Conservation (phyloP, 352 stramenopile species). For the Globisporangium radiosum region DNA sequence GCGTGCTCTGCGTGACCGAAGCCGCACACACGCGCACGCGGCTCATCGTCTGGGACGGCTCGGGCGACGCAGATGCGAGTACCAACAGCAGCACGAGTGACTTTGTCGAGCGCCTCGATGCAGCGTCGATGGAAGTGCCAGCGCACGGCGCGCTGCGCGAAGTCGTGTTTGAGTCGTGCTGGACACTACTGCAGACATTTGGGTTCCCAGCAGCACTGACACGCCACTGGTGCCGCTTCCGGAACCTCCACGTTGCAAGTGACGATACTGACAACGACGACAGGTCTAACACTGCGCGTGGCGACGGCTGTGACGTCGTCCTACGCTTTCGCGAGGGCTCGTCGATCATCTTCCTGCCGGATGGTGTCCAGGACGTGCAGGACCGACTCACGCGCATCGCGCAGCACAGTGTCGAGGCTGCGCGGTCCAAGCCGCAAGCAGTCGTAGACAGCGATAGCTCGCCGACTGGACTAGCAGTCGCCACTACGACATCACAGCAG, state of each 20-base stretch:
- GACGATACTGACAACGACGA: conserved; percentile 19
- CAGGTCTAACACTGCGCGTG: not conserved
- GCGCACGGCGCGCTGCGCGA: conserved; percentile 41
- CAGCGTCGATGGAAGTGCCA: conserved; percentile 16
- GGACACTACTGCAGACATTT: conserved; percentile 46
- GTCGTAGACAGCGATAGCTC: not conserved
- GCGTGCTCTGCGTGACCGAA: conserved; percentile 38
- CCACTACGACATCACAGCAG: not conserved
- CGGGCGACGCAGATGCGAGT: conserved; percentile 18
- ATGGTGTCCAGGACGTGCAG: conserved; percentile 40
- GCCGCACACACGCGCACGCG: conserved; percentile 17
- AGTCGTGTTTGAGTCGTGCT: conserved; percentile 65
- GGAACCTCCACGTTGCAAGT: conserved; percentile 46
- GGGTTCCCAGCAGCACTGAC: conserved; percentile 36
- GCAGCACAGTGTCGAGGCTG: not conserved
- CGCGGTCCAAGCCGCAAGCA: not conserved
- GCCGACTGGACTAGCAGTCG: not conserved
- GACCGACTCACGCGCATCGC: conserved; percentile 14
- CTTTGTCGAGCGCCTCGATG: conserved; percentile 17
- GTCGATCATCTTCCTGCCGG: conserved; percentile 53
- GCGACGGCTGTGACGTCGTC: conserved; percentile 9
- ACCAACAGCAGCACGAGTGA: not conserved
- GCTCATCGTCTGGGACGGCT: conserved; percentile 68
- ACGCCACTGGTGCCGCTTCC: conserved; percentile 61
- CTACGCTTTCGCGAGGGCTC: conserved; percentile 69